phyloP scores from a whole-genome alignment of 148 eudicot species.

The Fagopyrum homotropicum region DNA sequence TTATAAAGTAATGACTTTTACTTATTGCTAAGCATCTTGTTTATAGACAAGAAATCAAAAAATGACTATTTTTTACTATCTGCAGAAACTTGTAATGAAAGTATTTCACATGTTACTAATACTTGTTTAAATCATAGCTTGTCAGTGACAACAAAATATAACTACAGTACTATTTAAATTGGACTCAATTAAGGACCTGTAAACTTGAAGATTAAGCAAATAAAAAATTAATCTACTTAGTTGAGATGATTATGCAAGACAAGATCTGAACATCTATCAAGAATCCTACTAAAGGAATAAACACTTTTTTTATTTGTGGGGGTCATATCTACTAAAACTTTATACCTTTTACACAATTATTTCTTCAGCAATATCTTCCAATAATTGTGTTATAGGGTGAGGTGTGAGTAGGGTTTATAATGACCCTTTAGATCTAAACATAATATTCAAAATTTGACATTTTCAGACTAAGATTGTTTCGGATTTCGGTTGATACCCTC shows the following conservation, averaged over 20 bases:
- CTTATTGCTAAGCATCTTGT: neutral
- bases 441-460: neutral
- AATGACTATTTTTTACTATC: neutral
- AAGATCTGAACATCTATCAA: neutral
- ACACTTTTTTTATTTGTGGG: neutral
- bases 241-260: neutral
- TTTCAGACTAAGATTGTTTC: too few relatives aligned
- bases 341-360: constrained; percentile 1
- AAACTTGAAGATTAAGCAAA: neutral
- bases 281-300: neutral
- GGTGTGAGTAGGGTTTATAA: neutral
- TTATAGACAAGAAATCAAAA: neutral
- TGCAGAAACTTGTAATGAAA: neutral
- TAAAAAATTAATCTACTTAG: neutral
- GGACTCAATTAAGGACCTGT: neutral
- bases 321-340: constrained; percentile 2
- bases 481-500: too few relatives aligned
- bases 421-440: neutral
- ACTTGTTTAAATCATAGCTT: neutral
- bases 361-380: neutral
- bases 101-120: neutral
- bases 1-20: neutral
- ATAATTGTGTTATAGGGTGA: constrained; percentile 9
- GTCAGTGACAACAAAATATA: neutral
- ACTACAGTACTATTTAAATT: neutral